A percentile compares a stretch with the other conserved stretches of the same genome.
Conservation (phyloP, 108 stramenopile genomes). For the Cyclotella baltica region DNA sequence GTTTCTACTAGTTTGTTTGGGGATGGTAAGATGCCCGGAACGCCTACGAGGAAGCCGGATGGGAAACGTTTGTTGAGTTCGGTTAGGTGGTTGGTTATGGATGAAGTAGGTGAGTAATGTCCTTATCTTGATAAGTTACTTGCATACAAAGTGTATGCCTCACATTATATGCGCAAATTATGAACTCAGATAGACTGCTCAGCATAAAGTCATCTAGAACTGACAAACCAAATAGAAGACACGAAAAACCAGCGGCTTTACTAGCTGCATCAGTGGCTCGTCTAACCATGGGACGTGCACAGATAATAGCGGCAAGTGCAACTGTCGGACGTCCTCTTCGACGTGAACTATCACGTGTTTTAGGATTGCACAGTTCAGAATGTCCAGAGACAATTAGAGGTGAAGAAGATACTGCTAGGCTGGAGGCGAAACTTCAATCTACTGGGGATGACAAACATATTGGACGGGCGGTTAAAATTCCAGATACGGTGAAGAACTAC, state of each 20-base stretch:
- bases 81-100: constrained; percentile 77
- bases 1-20: constrained; percentile 78
- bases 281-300: constrained; percentile 68
- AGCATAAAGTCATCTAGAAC: constrained; percentile 57
- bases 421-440: constrained; percentile 30
- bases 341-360: constrained; percentile 86
- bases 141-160: too few species aligned
- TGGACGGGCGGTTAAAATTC: constrained; percentile 83
- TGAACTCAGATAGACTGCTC: constrained; percentile 63
- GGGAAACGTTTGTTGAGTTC: constrained; percentile 70
- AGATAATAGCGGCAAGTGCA: constrained; percentile 92
- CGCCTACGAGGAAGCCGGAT: constrained; percentile 83
- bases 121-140: background rate
- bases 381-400: constrained; percentile 78
- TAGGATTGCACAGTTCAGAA: constrained; percentile 83
- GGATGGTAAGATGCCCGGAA: constrained; percentile 72
- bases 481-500: constrained; percentile 78
- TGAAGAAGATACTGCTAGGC: constrained; percentile 39
- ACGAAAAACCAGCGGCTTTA: constrained; percentile 90
- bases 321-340: constrained; percentile 93
- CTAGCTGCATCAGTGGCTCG: constrained; percentile 78
- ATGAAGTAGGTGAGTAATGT: constrained; percentile 66
- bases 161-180: background rate
- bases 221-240: constrained; percentile 49
- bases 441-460: constrained; percentile 48